Evolutionary conservation across 1,284 basidiomycete genomes (phyloP), one percentile per base, ranked within the genome.

Genomic region (Nidula niveotomentosa): DNA sequence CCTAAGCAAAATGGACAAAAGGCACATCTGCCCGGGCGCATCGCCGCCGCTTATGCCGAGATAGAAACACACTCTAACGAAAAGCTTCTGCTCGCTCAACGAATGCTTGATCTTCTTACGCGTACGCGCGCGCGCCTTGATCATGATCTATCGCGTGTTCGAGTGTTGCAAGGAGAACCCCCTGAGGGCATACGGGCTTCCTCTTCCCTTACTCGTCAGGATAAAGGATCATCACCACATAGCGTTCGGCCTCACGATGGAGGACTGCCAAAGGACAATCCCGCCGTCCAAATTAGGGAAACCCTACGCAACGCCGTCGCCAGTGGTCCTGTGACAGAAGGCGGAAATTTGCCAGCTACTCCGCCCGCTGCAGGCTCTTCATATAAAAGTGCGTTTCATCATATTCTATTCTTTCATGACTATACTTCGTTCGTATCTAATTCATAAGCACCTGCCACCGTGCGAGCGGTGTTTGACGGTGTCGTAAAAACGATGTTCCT

Each of bases 111-210:
- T 35, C 69, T 87, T 35, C 69, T 86, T 30, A 72, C 71, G 46
- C 72, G 82, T 48, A 81, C 83, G 15, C 74, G 78, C 45, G 76
- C 81, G 15, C 74, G 83, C 33, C 69, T 88, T 34, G 83, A 85
- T 49, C 68, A 78, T 48, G 85, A 88, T 62, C 68, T 88, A 6
- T 71, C 69, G 8, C 75, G 75, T 45, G 81, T 87, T 8, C 73
- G 83, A 17, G 67, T 77, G 12, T 65, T 85, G 15, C 83, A 85
- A 61, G 85, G 85, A 18, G 83, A 84, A 55, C 60, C 69, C 1
- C 53, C 59, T 71, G 62, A 64, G 13, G 59, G 23, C 23, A 23
- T 23, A 23, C 23, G 23, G 23, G 23, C 23, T 23, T 23, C 15
- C 39, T 12, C 39, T 15, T 2, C 39, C 41, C 59, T 39, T 56